Evolutionary conservation across 495 filamentous ascomycete species (phyloP), one percentile per base, ranked within the genome.

Genomic region (Penicillium simplicissimum): DNA sequence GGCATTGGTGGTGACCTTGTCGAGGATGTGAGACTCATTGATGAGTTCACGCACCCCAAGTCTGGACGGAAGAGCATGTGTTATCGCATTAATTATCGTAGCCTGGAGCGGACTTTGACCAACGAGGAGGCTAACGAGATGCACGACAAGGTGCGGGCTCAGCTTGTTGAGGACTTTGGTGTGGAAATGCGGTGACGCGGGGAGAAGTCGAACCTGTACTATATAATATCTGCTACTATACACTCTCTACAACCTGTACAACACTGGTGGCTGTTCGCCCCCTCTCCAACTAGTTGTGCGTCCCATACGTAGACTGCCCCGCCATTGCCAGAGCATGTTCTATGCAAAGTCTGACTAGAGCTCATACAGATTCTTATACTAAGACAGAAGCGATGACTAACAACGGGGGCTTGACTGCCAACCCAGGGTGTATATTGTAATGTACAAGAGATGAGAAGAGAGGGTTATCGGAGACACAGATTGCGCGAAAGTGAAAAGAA

Each of bases 51-150:
- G 38, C 92, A 98, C 76, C 93, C 93, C n/a, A 90, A 89, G 75
- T 93, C 90, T 49, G 83, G 85, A 14, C 78, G 90, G 67, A 87
- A 84, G 80, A 96, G 92, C 71, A 72, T 93, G 77, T 96, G 92
- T 78, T 98, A 97, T 69, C 79, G 95, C 64, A 88, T 97, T 67
- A 94, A 92, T 70, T 98, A 98, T 69, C 81, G 93, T 43, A 93
- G 91, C 70, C 74, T 97, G 65, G 94, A 97, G 75, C 82, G 86
- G 64, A 98, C 96, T 8, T 76, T 98, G 75, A 95, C 85, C 28
- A 94, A 92, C 56, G 78, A 80, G 53, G 90, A 96, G 78, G 80
- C 84, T 5, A 96, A 96, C 71, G 76, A 78, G 25, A 73, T 96
- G 66, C 94, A 98, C 74, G 79, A 86, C 14, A 67, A 76, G 67